Percentiles rank a stretch among this genome's conserved stretches.
Evolutionary conservation across 176 grass and related monocot genomes (phyloP).

Genomic region (Eragrostis curvula): DNA sequence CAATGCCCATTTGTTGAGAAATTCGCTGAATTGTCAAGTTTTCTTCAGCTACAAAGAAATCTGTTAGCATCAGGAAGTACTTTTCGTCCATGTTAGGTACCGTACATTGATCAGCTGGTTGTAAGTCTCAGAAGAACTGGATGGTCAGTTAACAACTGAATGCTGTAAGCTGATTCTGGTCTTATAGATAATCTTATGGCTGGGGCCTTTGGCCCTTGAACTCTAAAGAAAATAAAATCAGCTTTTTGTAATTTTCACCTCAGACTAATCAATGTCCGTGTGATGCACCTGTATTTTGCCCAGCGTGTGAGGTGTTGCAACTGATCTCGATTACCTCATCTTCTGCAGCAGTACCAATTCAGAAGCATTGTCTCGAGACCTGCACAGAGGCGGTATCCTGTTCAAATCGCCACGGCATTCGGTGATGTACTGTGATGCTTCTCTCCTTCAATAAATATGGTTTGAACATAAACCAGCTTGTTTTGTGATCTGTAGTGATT

Average conservation of each 20-base stretch:
- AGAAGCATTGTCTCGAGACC: slow-evolving; percentile 1
- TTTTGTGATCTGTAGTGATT: slow-evolving; percentile 15
- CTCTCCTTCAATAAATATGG: not conserved
- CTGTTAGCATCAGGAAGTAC: not conserved
- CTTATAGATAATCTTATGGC: no score
- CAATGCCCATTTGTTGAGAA: slow-evolving; percentile 12
- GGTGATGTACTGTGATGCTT: slow-evolving; percentile 35
- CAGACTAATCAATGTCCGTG: not conserved
- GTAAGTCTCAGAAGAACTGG: no score
- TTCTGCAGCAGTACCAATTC: slow-evolving; percentile 27
- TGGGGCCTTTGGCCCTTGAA: no score
- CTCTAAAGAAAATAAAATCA: no score
- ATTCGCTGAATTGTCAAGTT: not conserved
- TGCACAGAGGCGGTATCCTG: not conserved
- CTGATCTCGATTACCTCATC: not conserved
- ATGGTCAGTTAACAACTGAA: no score
- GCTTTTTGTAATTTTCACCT: slow-evolving; percentile 2
- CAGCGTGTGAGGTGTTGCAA: not conserved
- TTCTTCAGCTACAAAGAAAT: not conserved
- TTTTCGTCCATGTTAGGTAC: not conserved
- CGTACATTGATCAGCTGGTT: not conserved
- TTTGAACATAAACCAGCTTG: not conserved
- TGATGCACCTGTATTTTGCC: not conserved
- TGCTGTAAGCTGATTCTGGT: no score
- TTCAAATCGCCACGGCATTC: slow-evolving; percentile 27